Percentiles rank a stretch among this genome's conserved stretches.
phyloP scores from a whole-genome alignment of 352 stramenopile species.

The Phytophthora citricola region DNA sequence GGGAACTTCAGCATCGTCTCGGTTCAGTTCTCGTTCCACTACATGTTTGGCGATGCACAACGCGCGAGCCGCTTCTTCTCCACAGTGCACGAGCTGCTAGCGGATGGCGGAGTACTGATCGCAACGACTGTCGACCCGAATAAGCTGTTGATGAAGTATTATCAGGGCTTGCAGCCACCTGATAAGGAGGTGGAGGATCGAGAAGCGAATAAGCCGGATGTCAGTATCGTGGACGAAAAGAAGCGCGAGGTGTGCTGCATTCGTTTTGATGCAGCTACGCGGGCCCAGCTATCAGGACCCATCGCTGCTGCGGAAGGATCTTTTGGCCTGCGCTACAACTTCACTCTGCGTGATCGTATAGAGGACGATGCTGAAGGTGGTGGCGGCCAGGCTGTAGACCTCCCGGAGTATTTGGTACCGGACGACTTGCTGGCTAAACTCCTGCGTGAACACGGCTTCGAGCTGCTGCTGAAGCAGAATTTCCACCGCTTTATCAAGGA shows the following conservation, averaged over 20 bases:
- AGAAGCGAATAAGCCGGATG: constrained; percentile 44
- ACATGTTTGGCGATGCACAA: constrained; percentile 97
- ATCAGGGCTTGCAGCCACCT: constrained; percentile 56
- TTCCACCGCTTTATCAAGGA: constrained; percentile 86
- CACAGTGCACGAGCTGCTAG: constrained; percentile 92
- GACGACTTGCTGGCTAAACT: constrained; percentile 77
- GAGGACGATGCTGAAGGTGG: constrained; percentile 59
- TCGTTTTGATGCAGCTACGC: constrained; percentile 69
- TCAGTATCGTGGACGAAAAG: constrained; percentile 78
- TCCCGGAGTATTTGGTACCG: constrained; percentile 92
- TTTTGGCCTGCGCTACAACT: constrained; percentile 92
- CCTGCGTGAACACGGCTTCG: constrained; percentile 78
- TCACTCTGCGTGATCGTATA: constrained; percentile 83
- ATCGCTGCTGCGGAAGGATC: constrained; percentile 44
- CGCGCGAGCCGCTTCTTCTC: constrained; percentile 94
- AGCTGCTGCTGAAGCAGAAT: constrained; percentile 85
- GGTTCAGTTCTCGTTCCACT: constrained; percentile 99
- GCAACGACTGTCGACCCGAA: constrained; percentile 98
- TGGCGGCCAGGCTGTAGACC: constrained; percentile 79
- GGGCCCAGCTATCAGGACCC: constrained; percentile 51
- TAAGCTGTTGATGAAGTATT: constrained; percentile 89
- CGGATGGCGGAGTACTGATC: constrained; percentile 95
- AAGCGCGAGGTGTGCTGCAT: constrained; percentile 83
- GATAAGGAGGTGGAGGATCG: constrained; percentile 31
- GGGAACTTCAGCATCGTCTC: constrained; percentile 95